Base-by-base conservation (phyloP, 352 stramenopile species). In the Phytophthora niederhauseri region DNA sequence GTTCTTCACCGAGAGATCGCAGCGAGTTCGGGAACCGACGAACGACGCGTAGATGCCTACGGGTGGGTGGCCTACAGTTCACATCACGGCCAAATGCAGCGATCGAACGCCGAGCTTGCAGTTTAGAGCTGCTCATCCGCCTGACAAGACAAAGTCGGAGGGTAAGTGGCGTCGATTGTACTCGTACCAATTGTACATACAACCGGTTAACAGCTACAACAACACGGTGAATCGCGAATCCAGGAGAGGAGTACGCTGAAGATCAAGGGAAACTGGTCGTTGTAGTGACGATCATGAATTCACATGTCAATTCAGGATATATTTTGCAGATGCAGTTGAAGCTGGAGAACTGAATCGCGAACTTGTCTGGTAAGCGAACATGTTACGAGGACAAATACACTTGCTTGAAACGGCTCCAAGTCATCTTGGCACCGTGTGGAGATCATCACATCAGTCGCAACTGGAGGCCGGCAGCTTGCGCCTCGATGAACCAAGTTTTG, bases 1-100 rank as follows among this genome's bases (percentile, higher is more conserved):
- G 19, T 43, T 68, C 4, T 72, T 72, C 34, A 68, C 52, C n/a
- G 65, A 72, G 57, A 56, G 55, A 61, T 67, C 57, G 15, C 57
- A 52, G 45, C 11, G 41, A 15, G 36, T 45, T 45, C 36, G 15
- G 3, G 36, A 45, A 6, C 36, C 11, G 36, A 15, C 36, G 12
- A 15, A n/a, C 36, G 36, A n/a, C 12, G 36, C 11, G 36, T 45
- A 45, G 36, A 4, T 15, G 36, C 8, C 8, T 45, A n/a, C 14
- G 4, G 36, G 36, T 45, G 11, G 24, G 24, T 26, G 24, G 24
- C 30, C 30, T 36, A 36, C 11, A 9, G 30, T 9, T 12, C 30
- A 36, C 30, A 36, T 36, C 30, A 12, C 12, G 11, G 8, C 7
- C 7, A 36, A 36, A 12, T 12, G 30, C 11, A 36, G 30, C 30